phyloP scores from a whole-genome alignment of 2,329 filamentous ascomycete species.

The Pyrenochaeta sp. region DNA sequence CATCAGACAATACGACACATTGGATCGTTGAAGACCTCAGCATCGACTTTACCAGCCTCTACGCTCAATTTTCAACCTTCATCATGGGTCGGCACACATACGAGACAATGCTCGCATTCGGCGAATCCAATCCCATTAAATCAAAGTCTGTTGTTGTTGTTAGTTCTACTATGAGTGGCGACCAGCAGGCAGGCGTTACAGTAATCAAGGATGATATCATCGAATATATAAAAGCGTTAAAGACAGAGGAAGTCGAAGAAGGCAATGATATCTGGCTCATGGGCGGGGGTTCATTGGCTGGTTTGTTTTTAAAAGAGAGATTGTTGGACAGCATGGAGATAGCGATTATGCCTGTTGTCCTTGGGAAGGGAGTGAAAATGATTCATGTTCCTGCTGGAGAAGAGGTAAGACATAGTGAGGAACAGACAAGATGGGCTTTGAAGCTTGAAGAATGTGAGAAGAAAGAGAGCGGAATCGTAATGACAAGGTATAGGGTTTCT shows the following conservation, averaged over 20 bases:
- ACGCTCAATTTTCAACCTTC: slow-evolving; percentile 6
- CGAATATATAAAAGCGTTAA: not conserved
- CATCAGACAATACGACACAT: not conserved
- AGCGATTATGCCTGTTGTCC: slow-evolving; percentile 7
- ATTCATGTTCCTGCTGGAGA: not conserved
- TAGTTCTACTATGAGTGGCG: not conserved
- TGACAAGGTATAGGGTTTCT: slow-evolving; percentile 6
- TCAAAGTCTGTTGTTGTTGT: slow-evolving; percentile 1
- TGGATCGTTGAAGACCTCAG: slow-evolving; percentile 11
- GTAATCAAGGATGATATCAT: not conserved
- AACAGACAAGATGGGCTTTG: not conserved
- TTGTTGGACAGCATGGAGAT: slow-evolving; percentile 7
- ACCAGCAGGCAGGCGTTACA: not conserved
- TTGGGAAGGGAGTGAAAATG: slow-evolving; percentile 7
- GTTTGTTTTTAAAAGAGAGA: not conserved
- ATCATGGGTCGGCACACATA: slow-evolving; percentile 10
- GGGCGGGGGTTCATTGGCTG: not conserved
- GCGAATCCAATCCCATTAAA: slow-evolving; percentile 1
- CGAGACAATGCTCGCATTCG: slow-evolving; percentile 5
- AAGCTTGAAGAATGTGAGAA: not conserved
- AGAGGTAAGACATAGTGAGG: not conserved
- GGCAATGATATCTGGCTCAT: slow-evolving; percentile 6
- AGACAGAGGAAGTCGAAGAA: not conserved
- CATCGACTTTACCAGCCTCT: slow-evolving; percentile 6
- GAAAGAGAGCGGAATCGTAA: slow-evolving; percentile 2